Evolutionary conservation across 192 early-diverging fungal species (phyloP).

Genomic region (Phlyctochytrium arcticum): DNA sequence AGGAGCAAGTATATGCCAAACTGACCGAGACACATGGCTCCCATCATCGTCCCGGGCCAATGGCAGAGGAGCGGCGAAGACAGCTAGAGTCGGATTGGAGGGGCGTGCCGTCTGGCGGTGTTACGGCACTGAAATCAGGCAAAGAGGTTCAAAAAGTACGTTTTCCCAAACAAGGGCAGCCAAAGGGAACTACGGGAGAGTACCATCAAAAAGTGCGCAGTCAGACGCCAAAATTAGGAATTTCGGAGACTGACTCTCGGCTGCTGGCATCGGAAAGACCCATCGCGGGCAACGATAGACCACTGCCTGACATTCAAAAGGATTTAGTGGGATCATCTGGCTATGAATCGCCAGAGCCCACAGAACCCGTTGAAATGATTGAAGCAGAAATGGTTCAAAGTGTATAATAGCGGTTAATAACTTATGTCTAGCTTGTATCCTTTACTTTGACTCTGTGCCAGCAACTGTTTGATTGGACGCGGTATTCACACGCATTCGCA

Average conservation of each 20-base stretch:
- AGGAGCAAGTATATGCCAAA: conserved; percentile 1
- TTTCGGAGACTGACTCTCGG: neutral
- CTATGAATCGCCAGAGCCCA: no score
- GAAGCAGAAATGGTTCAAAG: no score
- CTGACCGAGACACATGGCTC: neutral
- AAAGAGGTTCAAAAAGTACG: neutral
- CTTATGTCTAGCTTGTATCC: no score
- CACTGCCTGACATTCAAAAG: neutral
- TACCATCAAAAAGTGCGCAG: neutral
- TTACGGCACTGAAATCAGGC: neutral
- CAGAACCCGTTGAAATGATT: no score
- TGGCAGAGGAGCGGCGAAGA: neutral
- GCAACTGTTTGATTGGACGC: no score
- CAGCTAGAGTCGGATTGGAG: neutral
- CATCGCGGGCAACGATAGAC: neutral
- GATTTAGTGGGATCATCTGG: no score
- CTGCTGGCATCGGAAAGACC: neutral
- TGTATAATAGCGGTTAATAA: no score
- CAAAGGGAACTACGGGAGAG: neutral
- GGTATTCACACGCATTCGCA: no score
- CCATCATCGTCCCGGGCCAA: neutral
- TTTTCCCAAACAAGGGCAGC: neutral
- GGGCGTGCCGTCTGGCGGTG: neutral
- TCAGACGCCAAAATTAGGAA: neutral
- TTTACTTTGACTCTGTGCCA: no score